These are phyloP conservation scores for Aspergillus sclerotiicarbonarius DNA, from an alignment of 495 filamentous ascomycete genomes.

Conservation along the genomic window DNA sequence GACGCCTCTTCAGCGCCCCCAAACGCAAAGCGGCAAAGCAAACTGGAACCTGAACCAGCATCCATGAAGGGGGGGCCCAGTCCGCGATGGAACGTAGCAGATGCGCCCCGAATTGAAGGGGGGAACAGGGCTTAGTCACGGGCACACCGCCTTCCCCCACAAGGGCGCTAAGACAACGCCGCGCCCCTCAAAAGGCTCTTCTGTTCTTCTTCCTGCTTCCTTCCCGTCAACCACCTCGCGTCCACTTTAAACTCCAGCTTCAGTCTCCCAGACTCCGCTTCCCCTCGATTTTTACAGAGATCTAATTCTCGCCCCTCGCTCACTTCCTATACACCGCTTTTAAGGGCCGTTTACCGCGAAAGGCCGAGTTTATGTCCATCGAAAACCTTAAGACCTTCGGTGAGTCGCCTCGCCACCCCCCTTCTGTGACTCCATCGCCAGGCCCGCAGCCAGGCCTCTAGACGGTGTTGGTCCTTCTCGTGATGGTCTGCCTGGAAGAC, in stretches of 20 bases:
- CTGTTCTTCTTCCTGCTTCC: slow-evolving; percentile 30
- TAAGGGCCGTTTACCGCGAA: slow-evolving; percentile 43
- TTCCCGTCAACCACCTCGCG: slow-evolving; percentile 20
- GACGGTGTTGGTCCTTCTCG: background rate
- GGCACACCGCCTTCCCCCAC: slow-evolving; percentile 41
- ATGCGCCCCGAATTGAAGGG: background rate
- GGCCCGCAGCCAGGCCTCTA: background rate
- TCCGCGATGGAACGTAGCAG: background rate
- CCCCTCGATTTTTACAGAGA: slow-evolving; percentile 30
- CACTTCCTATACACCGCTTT: slow-evolving; percentile 39
- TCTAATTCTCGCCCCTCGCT: slow-evolving; percentile 35
- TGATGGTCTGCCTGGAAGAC: background rate
- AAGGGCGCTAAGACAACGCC: slow-evolving; percentile 18
- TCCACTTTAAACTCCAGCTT: slow-evolving; percentile 10
- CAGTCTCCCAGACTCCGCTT: slow-evolving; percentile 17
- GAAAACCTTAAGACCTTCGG: slow-evolving; percentile 99
- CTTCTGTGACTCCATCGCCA: slow-evolving; percentile 17
- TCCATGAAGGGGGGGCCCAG: background rate
- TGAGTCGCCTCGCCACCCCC: slow-evolving; percentile 52
- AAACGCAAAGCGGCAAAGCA: background rate
- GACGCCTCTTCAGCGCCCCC: no score
- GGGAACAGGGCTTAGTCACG: slow-evolving; percentile 19
- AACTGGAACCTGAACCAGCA: no score
- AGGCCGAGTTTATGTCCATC: slow-evolving; percentile 97
- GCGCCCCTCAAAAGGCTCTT: slow-evolving; percentile 46